Percentiles rank a stretch among this genome's conserved stretches.
Conservation (phyloP, 2,329 filamentous ascomycete genomes). For the Intubia oerlemansii region DNA sequence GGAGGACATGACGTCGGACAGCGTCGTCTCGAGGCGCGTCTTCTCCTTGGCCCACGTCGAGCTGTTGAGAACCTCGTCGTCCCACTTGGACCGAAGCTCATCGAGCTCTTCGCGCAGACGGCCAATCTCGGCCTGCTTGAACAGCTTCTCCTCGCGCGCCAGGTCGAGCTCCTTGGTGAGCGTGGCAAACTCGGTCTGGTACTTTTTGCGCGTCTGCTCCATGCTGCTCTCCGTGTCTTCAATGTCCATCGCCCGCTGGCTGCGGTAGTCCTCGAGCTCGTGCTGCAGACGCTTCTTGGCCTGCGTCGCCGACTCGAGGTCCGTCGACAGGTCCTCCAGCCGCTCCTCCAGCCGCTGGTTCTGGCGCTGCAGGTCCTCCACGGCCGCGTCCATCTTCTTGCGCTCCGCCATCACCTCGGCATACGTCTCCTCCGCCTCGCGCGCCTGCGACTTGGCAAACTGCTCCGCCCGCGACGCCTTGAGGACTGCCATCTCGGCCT, state of each 20-base stretch:
- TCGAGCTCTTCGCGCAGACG: conserved; percentile 90
- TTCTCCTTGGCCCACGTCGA: conserved; percentile 99
- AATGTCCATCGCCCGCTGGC: conserved; percentile 83
- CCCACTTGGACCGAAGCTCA: conserved; percentile 88
- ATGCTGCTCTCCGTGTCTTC: conserved; percentile 92
- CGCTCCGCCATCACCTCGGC: conserved; percentile 81
- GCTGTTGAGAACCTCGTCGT: conserved; percentile 92
- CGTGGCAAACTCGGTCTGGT: conserved; percentile 77
- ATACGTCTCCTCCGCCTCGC: conserved; percentile 79
- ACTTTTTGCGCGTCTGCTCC: conserved; percentile 95
- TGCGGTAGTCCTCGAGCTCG: conserved; percentile 92
- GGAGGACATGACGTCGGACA: conserved; percentile 76
- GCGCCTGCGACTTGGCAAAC: conserved; percentile 76
- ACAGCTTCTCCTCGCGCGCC: conserved; percentile 74
- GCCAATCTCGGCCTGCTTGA: conserved; percentile 67
- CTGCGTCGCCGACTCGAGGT: conserved; percentile 67
- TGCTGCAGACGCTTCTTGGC: conserved; percentile 89
- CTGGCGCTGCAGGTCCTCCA: conserved; percentile 80
- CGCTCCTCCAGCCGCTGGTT: conserved; percentile 80
- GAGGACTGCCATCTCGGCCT: conserved; percentile 86
- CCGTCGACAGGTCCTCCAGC: conserved; percentile 76
- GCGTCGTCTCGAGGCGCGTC: conserved; percentile 67
- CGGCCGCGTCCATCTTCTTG: conserved; percentile 66
- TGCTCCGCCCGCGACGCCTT: conserved; percentile 84
- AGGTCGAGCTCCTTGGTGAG: conserved; percentile 84